Percentiles rank a stretch among this genome's conserved stretches.
These are phyloP conservation scores for Solanum commersonii DNA, from an alignment of 257 asterid species.

Conservation along the genomic window DNA sequence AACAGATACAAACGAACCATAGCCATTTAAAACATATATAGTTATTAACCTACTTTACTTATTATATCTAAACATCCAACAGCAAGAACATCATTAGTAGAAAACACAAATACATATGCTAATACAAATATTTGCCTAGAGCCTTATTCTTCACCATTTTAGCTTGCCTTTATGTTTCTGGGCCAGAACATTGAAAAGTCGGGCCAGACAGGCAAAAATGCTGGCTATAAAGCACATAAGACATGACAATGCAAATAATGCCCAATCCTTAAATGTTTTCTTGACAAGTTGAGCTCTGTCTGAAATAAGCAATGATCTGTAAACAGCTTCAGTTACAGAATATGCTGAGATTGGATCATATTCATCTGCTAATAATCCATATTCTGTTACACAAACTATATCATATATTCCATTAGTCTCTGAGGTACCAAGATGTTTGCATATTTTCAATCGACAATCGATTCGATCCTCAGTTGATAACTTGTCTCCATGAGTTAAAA, in stretches of 20 bases:
- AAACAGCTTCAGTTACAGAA: conserved; percentile 18
- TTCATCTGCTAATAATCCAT: conserved; percentile 16
- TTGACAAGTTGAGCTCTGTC: conserved; percentile 14
- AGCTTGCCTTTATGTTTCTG: not conserved
- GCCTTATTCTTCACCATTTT: conserved; percentile 6
- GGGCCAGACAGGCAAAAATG: conserved; percentile 9
- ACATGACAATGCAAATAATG: not conserved
- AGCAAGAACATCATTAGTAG: not conserved
- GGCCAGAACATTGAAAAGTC: conserved; percentile 2
- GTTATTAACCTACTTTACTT: not conserved
- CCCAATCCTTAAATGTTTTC: conserved; percentile 7
- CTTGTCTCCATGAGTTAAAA: conserved; percentile 23
- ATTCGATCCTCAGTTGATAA: conserved; percentile 14
- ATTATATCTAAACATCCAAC: not conserved
- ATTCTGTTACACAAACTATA: conserved; percentile 17
- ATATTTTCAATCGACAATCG: conserved; percentile 13
- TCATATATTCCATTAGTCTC: conserved; percentile 15
- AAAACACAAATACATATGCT: not conserved
- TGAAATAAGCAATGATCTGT: conserved; percentile 14
- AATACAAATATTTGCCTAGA: not conserved
- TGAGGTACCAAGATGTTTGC: conserved; percentile 9
- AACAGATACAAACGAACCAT: not conserved
- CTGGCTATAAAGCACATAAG: conserved; percentile 1
- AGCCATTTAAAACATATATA: not conserved
- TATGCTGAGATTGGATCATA: conserved; percentile 15